phyloP scores from a whole-genome alignment of 768 basidiomycete species.

The Lyophyllum semitale region DNA sequence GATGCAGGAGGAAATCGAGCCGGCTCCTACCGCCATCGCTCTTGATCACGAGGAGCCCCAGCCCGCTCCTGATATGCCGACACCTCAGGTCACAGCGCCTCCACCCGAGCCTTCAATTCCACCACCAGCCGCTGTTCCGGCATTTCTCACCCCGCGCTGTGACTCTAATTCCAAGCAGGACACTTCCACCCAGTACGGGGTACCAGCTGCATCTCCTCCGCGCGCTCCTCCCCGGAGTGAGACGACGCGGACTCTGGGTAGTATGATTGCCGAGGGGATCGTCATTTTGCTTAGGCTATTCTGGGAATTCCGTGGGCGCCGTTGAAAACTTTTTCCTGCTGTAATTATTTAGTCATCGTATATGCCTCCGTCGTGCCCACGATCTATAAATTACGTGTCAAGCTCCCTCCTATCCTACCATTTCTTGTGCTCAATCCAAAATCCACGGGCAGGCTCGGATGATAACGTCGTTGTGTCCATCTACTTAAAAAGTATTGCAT shows the following conservation, averaged over 20 bases:
- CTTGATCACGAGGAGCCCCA: not conserved
- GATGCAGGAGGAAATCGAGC: not conserved
- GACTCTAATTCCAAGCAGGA: slow-evolving; percentile 6
- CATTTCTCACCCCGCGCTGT: slow-evolving; percentile 7
- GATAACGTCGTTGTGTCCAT: too few relatives aligned
- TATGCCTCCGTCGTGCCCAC: not conserved
- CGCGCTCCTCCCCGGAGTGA: not conserved
- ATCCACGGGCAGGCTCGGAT: too few relatives aligned
- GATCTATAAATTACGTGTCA: too few relatives aligned
- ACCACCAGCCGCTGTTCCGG: not conserved
- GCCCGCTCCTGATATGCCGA: not conserved
- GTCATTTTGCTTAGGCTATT: not conserved
- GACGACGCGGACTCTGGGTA: not conserved
- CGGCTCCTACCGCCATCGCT: not conserved
- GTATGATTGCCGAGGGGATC: not conserved
- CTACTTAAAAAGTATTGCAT: too few relatives aligned
- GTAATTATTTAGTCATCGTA: not conserved
- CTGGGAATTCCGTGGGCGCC: not conserved
- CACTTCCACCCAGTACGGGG: too few relatives aligned
- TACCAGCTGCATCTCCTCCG: not conserved
- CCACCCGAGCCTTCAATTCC: slow-evolving; percentile 1
- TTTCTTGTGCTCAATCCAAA: too few relatives aligned
- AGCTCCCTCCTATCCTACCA: too few relatives aligned
- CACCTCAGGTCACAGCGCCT: not conserved
- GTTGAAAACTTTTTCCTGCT: not conserved